Evolutionary conservation across 78 protist genomes (phyloP).

Genomic region (Andalucia godoyi): DNA sequence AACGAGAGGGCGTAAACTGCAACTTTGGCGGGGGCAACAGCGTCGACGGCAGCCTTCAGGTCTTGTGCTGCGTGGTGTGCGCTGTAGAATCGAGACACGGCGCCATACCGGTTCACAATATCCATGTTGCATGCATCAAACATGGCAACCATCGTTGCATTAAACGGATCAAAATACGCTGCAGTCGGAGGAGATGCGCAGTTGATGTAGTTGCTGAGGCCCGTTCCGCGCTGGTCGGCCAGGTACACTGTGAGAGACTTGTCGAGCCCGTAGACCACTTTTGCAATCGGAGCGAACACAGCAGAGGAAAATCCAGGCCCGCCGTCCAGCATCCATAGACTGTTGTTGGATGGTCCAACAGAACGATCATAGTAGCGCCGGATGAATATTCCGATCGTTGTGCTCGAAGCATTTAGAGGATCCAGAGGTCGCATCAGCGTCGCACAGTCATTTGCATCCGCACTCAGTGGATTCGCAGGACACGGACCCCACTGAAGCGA

Average conservation of each 20-base stretch:
- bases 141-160: background rate
- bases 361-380: background rate
- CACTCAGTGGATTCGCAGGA: too few relatives aligned
- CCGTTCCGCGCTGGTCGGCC: background rate
- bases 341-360: background rate
- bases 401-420: too few relatives aligned
- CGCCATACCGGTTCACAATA: background rate
- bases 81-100: background rate
- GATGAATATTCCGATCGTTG: too few relatives aligned
- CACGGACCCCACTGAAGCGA: too few relatives aligned
- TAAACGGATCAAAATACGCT: background rate
- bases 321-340: background rate
- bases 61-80: background rate
- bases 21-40: background rate
- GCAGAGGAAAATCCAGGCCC: background rate
- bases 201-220: background rate
- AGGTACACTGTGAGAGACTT: background rate
- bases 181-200: background rate
- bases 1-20: background rate
- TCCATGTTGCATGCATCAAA: background rate
- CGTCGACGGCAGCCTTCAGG: background rate
- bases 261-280: background rate
- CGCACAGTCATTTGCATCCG: too few relatives aligned
- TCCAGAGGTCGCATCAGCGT: too few relatives aligned
- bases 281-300: background rate